Evolutionary conservation across 2,329 filamentous ascomycete species (phyloP).

Genomic region (Neopestalotiopsis sp.): DNA sequence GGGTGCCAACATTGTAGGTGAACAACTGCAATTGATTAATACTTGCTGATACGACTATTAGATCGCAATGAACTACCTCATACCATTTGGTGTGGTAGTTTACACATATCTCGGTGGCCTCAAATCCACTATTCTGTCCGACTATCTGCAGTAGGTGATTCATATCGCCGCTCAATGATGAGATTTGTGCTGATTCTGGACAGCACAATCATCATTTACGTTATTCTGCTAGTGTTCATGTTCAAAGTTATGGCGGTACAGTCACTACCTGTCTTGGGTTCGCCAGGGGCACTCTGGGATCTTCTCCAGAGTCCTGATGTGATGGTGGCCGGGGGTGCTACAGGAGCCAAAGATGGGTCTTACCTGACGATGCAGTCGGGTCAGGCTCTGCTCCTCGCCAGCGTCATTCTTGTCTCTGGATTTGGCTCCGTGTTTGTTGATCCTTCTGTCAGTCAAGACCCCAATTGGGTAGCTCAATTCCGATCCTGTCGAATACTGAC

Average conservation of each 20-base stretch:
- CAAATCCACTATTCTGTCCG: constrained; percentile 20
- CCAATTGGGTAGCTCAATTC: too few species aligned
- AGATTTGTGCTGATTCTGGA: not conserved
- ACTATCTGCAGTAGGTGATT: constrained; percentile 18
- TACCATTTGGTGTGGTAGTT: constrained; percentile 19
- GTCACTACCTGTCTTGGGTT: constrained; percentile 63
- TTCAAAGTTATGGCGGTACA: constrained; percentile 70
- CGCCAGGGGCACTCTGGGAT: constrained; percentile 67
- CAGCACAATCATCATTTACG: constrained; percentile 20
- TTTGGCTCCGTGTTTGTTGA: constrained; percentile 69
- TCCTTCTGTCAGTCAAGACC: constrained; percentile 46
- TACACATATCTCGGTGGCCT: constrained; percentile 20
- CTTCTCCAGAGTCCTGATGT: constrained; percentile 61
- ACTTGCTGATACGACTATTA: not conserved
- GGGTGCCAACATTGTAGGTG: constrained; percentile 17
- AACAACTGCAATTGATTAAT: not conserved
- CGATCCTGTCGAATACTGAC: not conserved
- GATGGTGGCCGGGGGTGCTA: constrained; percentile 52
- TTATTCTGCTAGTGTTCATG: constrained; percentile 69
- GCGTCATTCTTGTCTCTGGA: constrained; percentile 72
- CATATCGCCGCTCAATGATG: not conserved
- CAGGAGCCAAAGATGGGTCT: constrained; percentile 66
- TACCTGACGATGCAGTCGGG: constrained; percentile 72
- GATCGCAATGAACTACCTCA: constrained; percentile 21
- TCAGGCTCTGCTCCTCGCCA: constrained; percentile 72